A percentile compares a stretch with the other conserved stretches of the same genome.
Evolutionary conservation across 192 early-diverging fungal species (phyloP).

Genomic region (Linnemannia zychae): DNA sequence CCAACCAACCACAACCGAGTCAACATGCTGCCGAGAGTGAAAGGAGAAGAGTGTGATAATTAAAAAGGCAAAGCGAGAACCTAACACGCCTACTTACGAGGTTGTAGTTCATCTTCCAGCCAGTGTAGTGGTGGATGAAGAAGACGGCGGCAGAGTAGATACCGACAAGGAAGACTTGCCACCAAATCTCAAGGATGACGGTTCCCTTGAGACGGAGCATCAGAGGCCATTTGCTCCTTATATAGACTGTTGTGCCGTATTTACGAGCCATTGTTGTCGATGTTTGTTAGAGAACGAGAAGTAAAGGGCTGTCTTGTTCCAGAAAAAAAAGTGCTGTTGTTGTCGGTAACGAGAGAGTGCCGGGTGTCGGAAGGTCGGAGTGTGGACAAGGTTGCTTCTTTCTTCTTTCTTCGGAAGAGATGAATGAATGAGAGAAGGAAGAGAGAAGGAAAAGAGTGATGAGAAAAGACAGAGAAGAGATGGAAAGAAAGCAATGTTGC

Average conservation of each 20-base stretch:
- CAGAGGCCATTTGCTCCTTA: constrained; percentile 46
- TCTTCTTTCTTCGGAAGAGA: background rate
- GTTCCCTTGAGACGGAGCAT: constrained; percentile 54
- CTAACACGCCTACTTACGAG: too few species aligned
- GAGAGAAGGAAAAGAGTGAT: background rate
- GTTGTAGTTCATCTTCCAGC: constrained; percentile 45
- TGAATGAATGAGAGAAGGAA: background rate
- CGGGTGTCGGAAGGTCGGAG: background rate
- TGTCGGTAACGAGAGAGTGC: background rate
- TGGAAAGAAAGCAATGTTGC: background rate
- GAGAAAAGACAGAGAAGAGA: background rate
- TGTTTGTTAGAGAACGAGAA: background rate
- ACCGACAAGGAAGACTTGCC: constrained; percentile 32
- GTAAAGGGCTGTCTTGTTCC: background rate
- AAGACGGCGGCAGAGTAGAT: constrained; percentile 31
- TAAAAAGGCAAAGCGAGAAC: too few species aligned
- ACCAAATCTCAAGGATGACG: constrained; percentile 46
- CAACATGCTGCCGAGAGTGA: background rate
- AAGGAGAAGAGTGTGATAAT: background rate
- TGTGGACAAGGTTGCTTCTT: too few species aligned
- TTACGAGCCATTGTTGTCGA: constrained; percentile 27
- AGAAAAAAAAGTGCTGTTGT: background rate
- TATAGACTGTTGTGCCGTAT: constrained; percentile 37
- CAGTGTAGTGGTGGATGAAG: constrained; percentile 29
- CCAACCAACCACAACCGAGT: background rate